Base-by-base conservation (phyloP, 2,329 filamentous ascomycete species). In the Capronia americana region DNA sequence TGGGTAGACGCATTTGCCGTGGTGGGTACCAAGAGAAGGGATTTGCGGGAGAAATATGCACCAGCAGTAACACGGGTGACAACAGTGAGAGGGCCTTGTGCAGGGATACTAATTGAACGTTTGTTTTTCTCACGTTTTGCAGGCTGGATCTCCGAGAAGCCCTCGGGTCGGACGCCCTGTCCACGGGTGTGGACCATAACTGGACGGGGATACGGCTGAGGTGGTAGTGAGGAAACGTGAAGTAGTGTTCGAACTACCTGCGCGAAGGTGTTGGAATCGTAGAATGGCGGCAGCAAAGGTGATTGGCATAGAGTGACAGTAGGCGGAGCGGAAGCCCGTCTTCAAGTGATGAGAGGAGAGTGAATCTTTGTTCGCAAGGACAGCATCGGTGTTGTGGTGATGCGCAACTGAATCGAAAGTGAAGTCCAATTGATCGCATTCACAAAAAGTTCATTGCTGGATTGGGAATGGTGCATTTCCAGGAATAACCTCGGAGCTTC, bases 71-170 rank as follows among this genome's bases (percentile, higher is more conserved):
- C 14, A 24, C 28, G 30, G 2, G 26, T 38, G 10, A 34, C 2
- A 20, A n/a, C 38, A 20, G 5, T 44, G 17, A 44, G 14, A 44
- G 38, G 38, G 38, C 38, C 38, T 44, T 44, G 38, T 44, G 38
- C 38, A 44, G 38, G 38, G 38, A 20, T 44, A 20, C 6, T 44
- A 44, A 14, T 30, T 17, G 55, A 8, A 53, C 57, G 46, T 23
- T 60, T 24, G 41, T 57, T 68, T 66, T 63, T 55, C 68, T 67
- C 63, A 70, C 68, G 68, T 68, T 70, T 70, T 54, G 55, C 59
- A 11, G 63, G 58, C 30, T 66, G 50, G 23, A 61, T 64, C 23
- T 66, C 63, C 12, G 68, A 54, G 57, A 66, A 65, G 60, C 68
- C 68, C 63, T 68, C 65, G 60, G 68, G 65, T 28, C 65, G 65